Evolutionary conservation across 1,139 yeast species (phyloP).

Genomic region (Candida labiduridarum): DNA sequence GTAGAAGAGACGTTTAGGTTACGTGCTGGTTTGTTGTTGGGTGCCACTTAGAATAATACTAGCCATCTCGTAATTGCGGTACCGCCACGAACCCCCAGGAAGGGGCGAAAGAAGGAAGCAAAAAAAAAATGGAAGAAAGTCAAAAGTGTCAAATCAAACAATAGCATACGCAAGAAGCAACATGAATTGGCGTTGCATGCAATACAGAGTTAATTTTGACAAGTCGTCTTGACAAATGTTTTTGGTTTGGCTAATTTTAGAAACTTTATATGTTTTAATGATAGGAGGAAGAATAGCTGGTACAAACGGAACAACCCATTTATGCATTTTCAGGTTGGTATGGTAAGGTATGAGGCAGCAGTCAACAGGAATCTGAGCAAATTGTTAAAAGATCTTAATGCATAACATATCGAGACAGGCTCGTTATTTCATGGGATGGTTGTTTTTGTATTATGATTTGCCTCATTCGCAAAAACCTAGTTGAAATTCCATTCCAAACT

Average conservation of each 20-base stretch:
- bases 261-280: neutral
- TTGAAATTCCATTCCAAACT: too few species aligned
- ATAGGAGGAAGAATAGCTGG: neutral
- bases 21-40: constrained; percentile 1
- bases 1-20: too few species aligned
- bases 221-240: neutral
- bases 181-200: neutral
- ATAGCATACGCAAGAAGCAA: neutral
- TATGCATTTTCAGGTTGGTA: too few species aligned
- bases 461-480: neutral
- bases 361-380: neutral
- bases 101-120: neutral
- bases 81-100: neutral
- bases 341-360: neutral
- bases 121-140: neutral
- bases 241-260: neutral
- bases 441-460: neutral
- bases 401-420: neutral
- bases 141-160: neutral
- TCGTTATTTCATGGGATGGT: neutral
- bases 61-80: neutral
- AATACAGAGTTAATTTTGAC: neutral
- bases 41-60: neutral
- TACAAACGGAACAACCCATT: neutral
- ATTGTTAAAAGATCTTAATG: neutral